A percentile compares a stretch with the other conserved stretches of the same genome.
phyloP scores from a whole-genome alignment of 257 asterid genomes.

The Solanum neorickii region DNA sequence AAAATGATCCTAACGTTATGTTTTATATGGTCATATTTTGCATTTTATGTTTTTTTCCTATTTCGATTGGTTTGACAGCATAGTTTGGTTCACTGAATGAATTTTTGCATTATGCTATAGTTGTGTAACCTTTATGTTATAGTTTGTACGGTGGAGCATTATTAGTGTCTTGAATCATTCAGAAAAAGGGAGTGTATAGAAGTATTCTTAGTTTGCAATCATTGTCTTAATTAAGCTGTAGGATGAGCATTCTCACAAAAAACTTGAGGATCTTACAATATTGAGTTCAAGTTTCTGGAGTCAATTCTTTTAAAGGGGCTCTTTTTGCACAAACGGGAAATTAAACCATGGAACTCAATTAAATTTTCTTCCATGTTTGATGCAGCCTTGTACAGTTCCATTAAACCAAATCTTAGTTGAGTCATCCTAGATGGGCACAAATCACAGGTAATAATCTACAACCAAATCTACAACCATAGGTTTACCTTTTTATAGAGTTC shows the following conservation, averaged over 20 bases:
- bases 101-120: neutral
- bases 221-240: neutral
- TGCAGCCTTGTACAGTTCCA: neutral
- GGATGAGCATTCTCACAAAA: neutral
- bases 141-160: neutral
- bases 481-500: conserved; percentile 40
- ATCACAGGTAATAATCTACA: neutral
- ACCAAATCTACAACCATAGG: neutral
- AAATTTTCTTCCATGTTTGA: neutral
- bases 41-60: neutral
- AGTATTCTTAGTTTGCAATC: neutral
- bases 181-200: neutral
- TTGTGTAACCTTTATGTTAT: neutral
- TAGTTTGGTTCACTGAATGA: neutral
- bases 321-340: neutral
- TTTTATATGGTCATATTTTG: neutral
- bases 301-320: neutral
- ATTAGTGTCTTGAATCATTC: neutral
- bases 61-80: neutral
- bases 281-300: neutral
- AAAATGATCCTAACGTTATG: neutral
- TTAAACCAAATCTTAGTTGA: neutral
- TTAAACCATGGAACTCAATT: neutral
- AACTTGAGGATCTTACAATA: neutral
- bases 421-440: neutral